Conservation (phyloP, 805 yeast genomes). For the Saitoella complicata region DNA sequence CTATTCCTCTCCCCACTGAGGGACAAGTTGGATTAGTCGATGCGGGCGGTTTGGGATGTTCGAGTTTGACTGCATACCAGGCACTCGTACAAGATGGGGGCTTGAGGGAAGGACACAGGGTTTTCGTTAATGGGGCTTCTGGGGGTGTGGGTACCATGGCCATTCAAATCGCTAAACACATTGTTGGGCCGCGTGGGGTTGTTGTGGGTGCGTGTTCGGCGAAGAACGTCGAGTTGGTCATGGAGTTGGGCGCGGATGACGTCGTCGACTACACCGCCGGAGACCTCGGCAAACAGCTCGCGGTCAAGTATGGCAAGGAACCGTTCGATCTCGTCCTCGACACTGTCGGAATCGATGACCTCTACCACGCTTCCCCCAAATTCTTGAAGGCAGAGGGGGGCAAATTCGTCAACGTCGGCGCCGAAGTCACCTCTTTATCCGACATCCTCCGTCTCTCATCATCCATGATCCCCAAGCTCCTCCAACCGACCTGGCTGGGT, state of each 20-base stretch:
- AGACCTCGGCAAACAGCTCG: not conserved
- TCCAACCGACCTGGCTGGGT: too few species aligned
- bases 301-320: not conserved
- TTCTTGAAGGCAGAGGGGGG: too few species aligned
- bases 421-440: too few species aligned
- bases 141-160: constrained; percentile 2
- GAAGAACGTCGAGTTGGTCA: constrained; percentile 1
- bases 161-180: not conserved
- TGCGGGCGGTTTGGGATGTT: too few species aligned
- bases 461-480: too few species aligned
- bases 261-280: constrained; percentile 1
- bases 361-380: too few species aligned
- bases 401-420: too few species aligned
- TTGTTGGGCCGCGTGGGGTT: not conserved
- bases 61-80: constrained; percentile 1
- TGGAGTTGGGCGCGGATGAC: constrained; percentile 2
- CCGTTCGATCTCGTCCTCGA: too few species aligned
- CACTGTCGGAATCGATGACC: too few species aligned
- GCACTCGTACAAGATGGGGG: constrained; percentile 2
- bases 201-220: constrained; percentile 2
- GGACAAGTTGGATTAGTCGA: too few species aligned
- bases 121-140: constrained; percentile 1
- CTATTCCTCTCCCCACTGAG: too few species aligned
- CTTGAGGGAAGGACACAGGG: constrained; percentile 1
- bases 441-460: too few species aligned